phyloP scores from a whole-genome alignment of 2,329 filamentous ascomycete genomes.

The Mycosphaerelloides madeirae region DNA sequence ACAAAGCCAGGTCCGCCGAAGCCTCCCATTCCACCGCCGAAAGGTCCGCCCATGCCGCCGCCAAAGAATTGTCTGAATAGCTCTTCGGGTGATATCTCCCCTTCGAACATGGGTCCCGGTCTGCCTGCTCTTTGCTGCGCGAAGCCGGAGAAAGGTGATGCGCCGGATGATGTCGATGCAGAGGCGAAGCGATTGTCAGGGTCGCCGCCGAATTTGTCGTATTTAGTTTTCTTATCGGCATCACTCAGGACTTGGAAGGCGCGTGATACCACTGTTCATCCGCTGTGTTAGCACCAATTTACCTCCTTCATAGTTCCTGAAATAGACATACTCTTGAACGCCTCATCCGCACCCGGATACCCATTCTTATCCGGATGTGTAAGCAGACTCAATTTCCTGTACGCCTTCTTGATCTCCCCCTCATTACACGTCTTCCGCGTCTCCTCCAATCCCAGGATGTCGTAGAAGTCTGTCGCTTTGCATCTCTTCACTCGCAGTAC shows the following conservation, averaged over 20 bases:
- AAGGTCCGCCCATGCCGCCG: constrained; percentile 56
- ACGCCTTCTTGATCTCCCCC: constrained; percentile 92
- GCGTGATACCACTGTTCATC: constrained; percentile 67
- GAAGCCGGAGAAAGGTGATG: constrained; percentile 63
- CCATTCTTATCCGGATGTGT: constrained; percentile 99
- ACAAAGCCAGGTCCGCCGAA: constrained; percentile 76
- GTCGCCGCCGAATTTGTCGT: constrained; percentile 83
- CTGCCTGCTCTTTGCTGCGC: constrained; percentile 42
- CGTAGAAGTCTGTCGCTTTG: constrained; percentile 83
- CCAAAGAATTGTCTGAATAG: constrained; percentile 97
- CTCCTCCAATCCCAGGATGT: constrained; percentile 74
- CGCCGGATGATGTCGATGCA: constrained; percentile 48
- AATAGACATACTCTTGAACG: constrained; percentile 72
- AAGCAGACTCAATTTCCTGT: constrained; percentile 85
- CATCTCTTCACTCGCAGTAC: constrained; percentile 86
- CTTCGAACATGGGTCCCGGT: constrained; percentile 65
- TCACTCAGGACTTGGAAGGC: constrained; percentile 93
- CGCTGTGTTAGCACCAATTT: constrained; percentile 1
- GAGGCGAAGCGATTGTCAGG: constrained; percentile 79
- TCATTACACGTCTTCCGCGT: constrained; percentile 65
- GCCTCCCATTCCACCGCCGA: constrained; percentile 24
- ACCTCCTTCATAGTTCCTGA: not conserved
- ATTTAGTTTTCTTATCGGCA: constrained; percentile 85
- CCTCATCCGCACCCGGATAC: constrained; percentile 90
- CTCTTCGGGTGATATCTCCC: constrained; percentile 93